Conservation (phyloP, 169 alveolate genomes). For the Plasmodium vivax region DNA sequence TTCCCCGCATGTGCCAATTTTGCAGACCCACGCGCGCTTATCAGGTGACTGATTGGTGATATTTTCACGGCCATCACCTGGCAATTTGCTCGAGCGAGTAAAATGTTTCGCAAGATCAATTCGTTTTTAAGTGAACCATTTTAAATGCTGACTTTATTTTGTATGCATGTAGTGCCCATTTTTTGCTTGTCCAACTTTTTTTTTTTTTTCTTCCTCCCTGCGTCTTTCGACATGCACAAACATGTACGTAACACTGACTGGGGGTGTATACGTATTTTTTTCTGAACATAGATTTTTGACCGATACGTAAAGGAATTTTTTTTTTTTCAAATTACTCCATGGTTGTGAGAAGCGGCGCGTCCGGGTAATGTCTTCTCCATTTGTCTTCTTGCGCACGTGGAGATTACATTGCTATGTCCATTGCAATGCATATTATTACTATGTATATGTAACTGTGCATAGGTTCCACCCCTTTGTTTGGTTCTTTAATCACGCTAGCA, state of each 20-base stretch:
- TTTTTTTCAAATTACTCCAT: neutral
- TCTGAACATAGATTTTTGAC: neutral
- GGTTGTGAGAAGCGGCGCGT: neutral
- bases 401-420: neutral
- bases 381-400: neutral
- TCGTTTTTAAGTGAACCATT: neutral
- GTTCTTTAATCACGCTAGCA: neutral
- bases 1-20: conserved; percentile 38
- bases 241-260: conserved; percentile 3
- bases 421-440: neutral
- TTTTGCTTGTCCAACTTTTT: neutral
- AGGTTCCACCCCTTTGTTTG: neutral
- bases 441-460: neutral
- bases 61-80: neutral
- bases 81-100: neutral
- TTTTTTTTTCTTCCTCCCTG: neutral
- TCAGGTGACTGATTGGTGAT: neutral
- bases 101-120: neutral
- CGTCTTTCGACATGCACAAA: neutral
- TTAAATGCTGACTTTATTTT: neutral
- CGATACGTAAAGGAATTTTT: neutral
- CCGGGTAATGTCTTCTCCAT: neutral
- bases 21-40: conserved; percentile 36
- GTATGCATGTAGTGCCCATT: neutral
- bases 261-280: neutral